Conservation (phyloP, 345 rosid species). For the Pistacia atlantica region DNA sequence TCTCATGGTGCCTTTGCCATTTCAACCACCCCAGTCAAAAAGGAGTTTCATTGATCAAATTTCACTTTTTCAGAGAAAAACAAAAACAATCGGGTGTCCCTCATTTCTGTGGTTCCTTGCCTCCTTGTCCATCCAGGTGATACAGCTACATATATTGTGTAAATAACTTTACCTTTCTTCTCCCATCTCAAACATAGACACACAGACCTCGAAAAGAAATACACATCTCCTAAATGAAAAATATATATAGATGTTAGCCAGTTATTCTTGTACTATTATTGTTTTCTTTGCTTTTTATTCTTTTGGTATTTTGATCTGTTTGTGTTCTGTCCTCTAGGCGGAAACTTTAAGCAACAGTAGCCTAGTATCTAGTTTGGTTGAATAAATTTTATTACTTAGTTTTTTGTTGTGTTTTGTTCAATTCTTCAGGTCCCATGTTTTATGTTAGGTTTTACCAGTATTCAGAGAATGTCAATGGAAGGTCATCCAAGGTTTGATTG, state of each 20-base stretch:
- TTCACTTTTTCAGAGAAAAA: conserved; percentile 47
- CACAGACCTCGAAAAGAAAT: too few relatives aligned
- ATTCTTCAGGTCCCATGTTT: conserved; percentile 75
- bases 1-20: conserved; percentile 68
- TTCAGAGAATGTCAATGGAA: conserved; percentile 77
- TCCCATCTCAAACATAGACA: background rate
- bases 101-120: conserved; percentile 73
- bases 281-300: background rate
- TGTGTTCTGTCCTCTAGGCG: background rate
- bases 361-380: background rate
- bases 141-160: conserved; percentile 4
- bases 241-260: too few relatives aligned
- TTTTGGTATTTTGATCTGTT: background rate
- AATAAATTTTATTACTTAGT: background rate
- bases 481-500: conserved; percentile 86
- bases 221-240: too few relatives aligned
- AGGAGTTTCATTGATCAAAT: conserved; percentile 65
- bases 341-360: background rate
- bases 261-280: background rate
- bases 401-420: conserved; percentile 25
- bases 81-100: conserved; percentile 72
- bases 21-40: conserved; percentile 82
- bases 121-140: conserved; percentile 69
- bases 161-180: conserved; percentile 9
- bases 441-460: conserved; percentile 74